A percentile compares a stretch with the other conserved stretches of the same genome.
These are phyloP conservation scores for Exophiala mesophila DNA, from an alignment of 2,329 filamentous ascomycete genomes.

Conservation along the genomic window DNA sequence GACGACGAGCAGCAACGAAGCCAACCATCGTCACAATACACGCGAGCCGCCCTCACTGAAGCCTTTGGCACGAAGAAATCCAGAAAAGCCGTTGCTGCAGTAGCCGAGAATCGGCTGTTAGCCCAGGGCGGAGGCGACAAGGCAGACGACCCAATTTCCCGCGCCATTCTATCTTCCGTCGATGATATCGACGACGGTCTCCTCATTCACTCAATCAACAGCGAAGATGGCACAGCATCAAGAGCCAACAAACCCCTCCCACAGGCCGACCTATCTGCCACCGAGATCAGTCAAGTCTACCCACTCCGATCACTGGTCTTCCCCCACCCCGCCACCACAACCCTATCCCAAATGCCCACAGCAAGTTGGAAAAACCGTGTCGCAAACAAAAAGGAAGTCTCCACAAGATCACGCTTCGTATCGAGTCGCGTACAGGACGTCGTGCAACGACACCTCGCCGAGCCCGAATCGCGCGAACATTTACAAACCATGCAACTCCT, in stretches of 20 bases:
- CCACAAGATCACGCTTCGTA: conserved; percentile 40
- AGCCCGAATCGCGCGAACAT: conserved; percentile 16
- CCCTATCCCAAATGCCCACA: conserved; percentile 40
- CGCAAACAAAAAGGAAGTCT: conserved; percentile 33
- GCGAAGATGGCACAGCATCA: conserved; percentile 32
- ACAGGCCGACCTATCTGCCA: conserved; percentile 38
- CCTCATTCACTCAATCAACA: conserved; percentile 13
- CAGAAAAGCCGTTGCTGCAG: conserved; percentile 43
- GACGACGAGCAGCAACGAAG: conserved; percentile 21
- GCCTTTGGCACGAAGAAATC: conserved; percentile 49
- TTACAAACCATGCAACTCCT: conserved; percentile 36
- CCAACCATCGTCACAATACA: conserved; percentile 28
- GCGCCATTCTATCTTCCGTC: conserved; percentile 41
- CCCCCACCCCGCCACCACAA: conserved; percentile 37
- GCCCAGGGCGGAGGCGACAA: conserved; percentile 35
- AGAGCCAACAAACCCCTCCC: conserved; percentile 45
- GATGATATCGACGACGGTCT: conserved; percentile 27
- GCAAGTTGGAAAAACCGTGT: conserved; percentile 41
- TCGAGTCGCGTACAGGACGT: conserved; percentile 39
- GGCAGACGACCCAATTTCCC: conserved; percentile 35
- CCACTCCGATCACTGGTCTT: conserved; percentile 37
- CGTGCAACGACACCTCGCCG: conserved; percentile 35
- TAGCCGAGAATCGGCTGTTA: conserved; percentile 45
- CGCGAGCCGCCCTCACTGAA: conserved; percentile 39
- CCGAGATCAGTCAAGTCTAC: conserved; percentile 44